A percentile compares a stretch with the other conserved stretches of the same genome.
Evolutionary conservation across 1,139 yeast genomes (phyloP).

Genomic region (Candida sojae): DNA sequence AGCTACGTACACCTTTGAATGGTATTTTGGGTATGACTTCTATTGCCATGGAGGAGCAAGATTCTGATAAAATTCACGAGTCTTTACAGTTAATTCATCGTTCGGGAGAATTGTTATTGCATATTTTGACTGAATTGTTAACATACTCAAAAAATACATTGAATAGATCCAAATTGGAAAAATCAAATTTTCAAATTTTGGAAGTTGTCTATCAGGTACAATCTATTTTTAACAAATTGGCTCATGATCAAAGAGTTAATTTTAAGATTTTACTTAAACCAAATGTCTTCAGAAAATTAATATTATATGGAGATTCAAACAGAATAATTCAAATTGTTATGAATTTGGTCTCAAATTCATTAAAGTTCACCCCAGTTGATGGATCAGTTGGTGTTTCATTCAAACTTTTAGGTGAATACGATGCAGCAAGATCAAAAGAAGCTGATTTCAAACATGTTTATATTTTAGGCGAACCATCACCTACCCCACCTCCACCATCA

Average conservation of each 20-base stretch:
- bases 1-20: slow-evolving; percentile 89
- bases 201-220: slow-evolving; percentile 82
- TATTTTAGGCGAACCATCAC: slow-evolving; percentile 16
- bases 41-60: slow-evolving; percentile 84
- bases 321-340: slow-evolving; percentile 84
- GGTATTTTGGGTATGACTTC: slow-evolving; percentile 97
- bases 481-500: neutral
- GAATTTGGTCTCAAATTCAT: slow-evolving; percentile 48
- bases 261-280: slow-evolving; percentile 61
- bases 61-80: slow-evolving; percentile 63
- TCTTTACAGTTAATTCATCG: slow-evolving; percentile 74
- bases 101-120: slow-evolving; percentile 83
- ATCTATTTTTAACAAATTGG: slow-evolving; percentile 85
- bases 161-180: slow-evolving; percentile 80
- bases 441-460: slow-evolving; percentile 32
- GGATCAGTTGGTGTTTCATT: slow-evolving; percentile 76
- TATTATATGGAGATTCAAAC: slow-evolving; percentile 81
- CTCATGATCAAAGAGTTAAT: slow-evolving; percentile 73
- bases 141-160: slow-evolving; percentile 91
- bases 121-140: slow-evolving; percentile 82
- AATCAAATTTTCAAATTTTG: slow-evolving; percentile 70
- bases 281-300: slow-evolving; percentile 58
- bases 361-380: slow-evolving; percentile 86
- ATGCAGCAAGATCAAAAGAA: slow-evolving; percentile 41
- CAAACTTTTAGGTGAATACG: slow-evolving; percentile 71